Evolutionary conservation across 345 rosid species (phyloP).

Genomic region (Citrus reticulata): DNA sequence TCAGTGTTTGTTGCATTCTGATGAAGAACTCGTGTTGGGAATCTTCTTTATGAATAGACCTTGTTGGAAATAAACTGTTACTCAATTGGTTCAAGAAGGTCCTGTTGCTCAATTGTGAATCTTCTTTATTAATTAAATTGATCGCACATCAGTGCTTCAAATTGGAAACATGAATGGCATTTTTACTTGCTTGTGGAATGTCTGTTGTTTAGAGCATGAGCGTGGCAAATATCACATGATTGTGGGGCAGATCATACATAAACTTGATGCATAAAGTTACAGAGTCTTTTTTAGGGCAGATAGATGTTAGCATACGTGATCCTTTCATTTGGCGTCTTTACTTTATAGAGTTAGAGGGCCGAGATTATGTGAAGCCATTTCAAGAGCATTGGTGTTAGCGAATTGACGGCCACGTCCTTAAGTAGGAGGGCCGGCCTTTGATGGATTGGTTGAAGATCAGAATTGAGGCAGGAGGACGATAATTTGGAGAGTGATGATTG

Average conservation of each 20-base stretch:
- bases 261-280: neutral
- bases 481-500: neutral
- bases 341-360: neutral
- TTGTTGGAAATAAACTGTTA: neutral
- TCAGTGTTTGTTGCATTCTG: conserved; percentile 2
- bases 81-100: neutral
- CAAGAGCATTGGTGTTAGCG: neutral
- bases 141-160: neutral
- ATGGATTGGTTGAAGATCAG: neutral
- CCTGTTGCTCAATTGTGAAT: neutral
- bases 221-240: neutral
- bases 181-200: neutral
- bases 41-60: neutral
- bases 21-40: conserved; percentile 8
- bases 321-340: too few species aligned
- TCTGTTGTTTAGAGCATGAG: neutral
- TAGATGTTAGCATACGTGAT: too few species aligned
- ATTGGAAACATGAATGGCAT: neutral
- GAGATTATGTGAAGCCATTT: neutral
- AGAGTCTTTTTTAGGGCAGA: neutral
- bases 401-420: neutral
- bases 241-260: too few species aligned
- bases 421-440: neutral
- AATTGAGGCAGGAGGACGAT: neutral
- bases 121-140: neutral